phyloP scores from a whole-genome alignment of 257 asterid species.

The Solanum tarijense region DNA sequence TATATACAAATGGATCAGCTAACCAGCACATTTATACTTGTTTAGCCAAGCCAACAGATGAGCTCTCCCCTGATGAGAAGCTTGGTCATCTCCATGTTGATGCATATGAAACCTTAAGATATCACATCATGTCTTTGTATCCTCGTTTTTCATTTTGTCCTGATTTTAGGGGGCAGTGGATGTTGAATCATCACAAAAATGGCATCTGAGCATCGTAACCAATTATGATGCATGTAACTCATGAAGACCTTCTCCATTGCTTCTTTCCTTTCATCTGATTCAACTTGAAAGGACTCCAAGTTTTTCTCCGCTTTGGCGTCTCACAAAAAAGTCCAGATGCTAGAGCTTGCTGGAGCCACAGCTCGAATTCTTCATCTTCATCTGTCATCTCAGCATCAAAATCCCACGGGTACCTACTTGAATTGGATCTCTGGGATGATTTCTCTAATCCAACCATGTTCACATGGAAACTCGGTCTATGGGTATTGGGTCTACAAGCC shows the following conservation, averaged over 20 bases:
- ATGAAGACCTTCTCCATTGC: slow-evolving; percentile 80
- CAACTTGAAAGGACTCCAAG: slow-evolving; percentile 98
- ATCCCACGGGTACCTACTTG: slow-evolving; percentile 89
- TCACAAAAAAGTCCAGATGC: slow-evolving; percentile 93
- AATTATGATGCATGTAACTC: slow-evolving; percentile 16
- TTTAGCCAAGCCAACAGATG: background rate
- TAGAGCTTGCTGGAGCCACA: slow-evolving; percentile 95
- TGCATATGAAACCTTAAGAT: background rate
- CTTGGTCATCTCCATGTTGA: background rate
- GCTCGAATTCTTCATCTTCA: slow-evolving; percentile 91
- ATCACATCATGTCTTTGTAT: background rate
- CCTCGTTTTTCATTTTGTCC: background rate
- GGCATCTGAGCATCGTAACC: background rate
- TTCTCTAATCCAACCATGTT: slow-evolving; percentile 96
- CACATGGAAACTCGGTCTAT: slow-evolving; percentile 95
- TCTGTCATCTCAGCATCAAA: slow-evolving; percentile 89
- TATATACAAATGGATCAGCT: slow-evolving; percentile 4
- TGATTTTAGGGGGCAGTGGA: background rate
- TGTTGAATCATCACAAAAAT: background rate
- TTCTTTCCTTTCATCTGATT: slow-evolving; percentile 73
- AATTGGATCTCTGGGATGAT: slow-evolving; percentile 60
- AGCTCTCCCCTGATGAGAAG: background rate
- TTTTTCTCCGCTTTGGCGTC: slow-evolving; percentile 82
- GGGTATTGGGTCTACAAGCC: slow-evolving; percentile 95
- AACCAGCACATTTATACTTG: background rate